Evolutionary conservation across 768 basidiomycete species (phyloP).

Genomic region (Baorangia bicolor): DNA sequence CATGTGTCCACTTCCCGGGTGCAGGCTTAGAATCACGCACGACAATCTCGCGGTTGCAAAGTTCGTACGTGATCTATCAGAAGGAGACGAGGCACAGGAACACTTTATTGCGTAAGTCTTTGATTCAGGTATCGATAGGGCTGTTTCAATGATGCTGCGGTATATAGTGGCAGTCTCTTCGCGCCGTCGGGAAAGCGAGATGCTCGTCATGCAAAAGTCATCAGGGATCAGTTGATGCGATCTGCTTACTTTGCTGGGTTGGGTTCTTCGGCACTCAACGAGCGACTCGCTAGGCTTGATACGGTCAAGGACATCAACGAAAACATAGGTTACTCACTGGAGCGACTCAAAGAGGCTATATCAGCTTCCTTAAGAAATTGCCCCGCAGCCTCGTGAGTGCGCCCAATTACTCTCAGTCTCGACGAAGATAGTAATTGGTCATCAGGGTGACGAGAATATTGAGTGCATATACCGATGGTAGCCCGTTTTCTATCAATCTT

Average conservation of each 20-base stretch:
- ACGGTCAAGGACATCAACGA: conserved; percentile 26
- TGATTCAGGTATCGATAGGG: not conserved
- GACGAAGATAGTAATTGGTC: not conserved
- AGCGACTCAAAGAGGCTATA: conserved; percentile 22
- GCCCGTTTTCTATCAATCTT: conserved; percentile 55
- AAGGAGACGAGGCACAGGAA: conserved; percentile 15
- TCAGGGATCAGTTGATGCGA: conserved; percentile 29
- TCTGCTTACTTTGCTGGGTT: conserved; percentile 20
- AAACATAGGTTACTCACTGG: conserved; percentile 25
- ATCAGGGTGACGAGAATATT: conserved; percentile 43
- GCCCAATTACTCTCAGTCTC: not conserved
- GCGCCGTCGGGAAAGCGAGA: conserved; percentile 29
- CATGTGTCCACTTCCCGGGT: conserved; percentile 39
- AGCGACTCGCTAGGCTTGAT: conserved; percentile 28
- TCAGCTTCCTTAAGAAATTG: conserved; percentile 15
- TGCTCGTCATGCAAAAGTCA: conserved; percentile 22
- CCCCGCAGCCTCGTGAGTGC: conserved; percentile 25
- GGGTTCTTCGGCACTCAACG: not conserved
- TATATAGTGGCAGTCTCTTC: conserved; percentile 36
- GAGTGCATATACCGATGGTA: conserved; percentile 50
- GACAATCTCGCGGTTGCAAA: conserved; percentile 43
- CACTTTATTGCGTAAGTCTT: conserved; percentile 38
- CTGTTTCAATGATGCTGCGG: not conserved
- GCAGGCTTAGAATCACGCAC: conserved; percentile 41
- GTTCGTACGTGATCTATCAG: conserved; percentile 40